A percentile compares a stretch with the other conserved stretches of the same genome.
phyloP scores from a whole-genome alignment of 2,329 filamentous ascomycete genomes.

The Paecilomyces niveus region DNA sequence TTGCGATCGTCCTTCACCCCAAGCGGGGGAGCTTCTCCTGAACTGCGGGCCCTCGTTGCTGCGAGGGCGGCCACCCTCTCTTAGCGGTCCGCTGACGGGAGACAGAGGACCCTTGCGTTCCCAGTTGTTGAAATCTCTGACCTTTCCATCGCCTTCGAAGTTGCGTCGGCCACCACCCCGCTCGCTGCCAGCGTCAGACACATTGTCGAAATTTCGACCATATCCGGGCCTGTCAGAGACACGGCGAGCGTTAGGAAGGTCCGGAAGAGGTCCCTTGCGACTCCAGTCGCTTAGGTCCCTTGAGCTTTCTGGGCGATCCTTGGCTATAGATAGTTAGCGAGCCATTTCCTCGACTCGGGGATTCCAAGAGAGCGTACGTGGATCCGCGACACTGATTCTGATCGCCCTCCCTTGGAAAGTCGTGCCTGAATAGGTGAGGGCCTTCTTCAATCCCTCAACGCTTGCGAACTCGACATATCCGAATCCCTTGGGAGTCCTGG shows the following conservation, averaged over 20 bases:
- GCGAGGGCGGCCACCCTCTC: conserved; percentile 54
- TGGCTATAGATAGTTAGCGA: conserved; percentile 55
- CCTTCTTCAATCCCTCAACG: conserved; percentile 84
- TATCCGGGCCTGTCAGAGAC: conserved; percentile 50
- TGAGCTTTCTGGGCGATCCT: conserved; percentile 66
- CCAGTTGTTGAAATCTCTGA: conserved; percentile 82
- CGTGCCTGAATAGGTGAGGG: conserved; percentile 72
- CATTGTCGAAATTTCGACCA: conserved; percentile 47
- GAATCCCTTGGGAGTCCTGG: conserved; percentile 92
- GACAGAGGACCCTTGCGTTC: conserved; percentile 89
- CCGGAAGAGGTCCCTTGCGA: conserved; percentile 81
- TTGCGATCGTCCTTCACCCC: conserved; percentile 63
- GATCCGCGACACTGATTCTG: conserved; percentile 91
- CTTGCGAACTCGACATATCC: conserved; percentile 92
- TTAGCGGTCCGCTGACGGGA: conserved; percentile 50
- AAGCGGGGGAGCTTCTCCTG: conserved; percentile 63
- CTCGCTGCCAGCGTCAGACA: conserved; percentile 53
- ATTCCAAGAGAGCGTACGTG: conserved; percentile 61
- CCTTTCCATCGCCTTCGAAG: conserved; percentile 64
- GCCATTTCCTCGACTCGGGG: background rate
- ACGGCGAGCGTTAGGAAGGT: conserved; percentile 55
- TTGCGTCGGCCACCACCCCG: conserved; percentile 62
- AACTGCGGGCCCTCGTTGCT: conserved; percentile 56
- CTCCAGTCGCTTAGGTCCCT: conserved; percentile 88
- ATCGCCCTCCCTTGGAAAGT: conserved; percentile 84